phyloP scores from a whole-genome alignment of 202 grass and related monocot species.

The Miscanthus sacchariflorus region DNA sequence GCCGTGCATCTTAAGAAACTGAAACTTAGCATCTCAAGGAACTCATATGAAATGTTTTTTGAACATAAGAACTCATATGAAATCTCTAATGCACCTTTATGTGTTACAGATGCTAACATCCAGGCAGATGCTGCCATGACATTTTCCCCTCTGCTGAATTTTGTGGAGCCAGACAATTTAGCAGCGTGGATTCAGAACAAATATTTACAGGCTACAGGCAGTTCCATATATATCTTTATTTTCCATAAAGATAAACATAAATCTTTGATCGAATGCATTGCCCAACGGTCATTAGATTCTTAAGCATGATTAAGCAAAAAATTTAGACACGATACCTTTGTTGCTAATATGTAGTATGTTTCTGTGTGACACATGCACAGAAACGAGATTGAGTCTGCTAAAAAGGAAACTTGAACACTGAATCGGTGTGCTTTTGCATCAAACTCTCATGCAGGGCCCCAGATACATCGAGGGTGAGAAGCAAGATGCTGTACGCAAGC shows the following conservation, averaged over 20 bases:
- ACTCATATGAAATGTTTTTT: background rate
- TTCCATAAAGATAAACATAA: background rate
- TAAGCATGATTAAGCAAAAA: background rate
- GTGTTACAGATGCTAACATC: slow-evolving; percentile 37
- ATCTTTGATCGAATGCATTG: slow-evolving; percentile 1
- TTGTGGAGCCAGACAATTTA: background rate
- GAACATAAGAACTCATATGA: background rate
- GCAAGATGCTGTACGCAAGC: slow-evolving; percentile 97
- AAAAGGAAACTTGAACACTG: background rate
- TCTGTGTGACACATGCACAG: background rate
- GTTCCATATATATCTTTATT: slow-evolving; percentile 36
- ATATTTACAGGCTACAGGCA: background rate
- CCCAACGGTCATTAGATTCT: background rate
- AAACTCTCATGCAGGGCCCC: slow-evolving; percentile 56
- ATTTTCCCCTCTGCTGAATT: background rate
- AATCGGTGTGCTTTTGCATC: background rate
- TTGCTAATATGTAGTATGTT: background rate
- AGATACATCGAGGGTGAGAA: slow-evolving; percentile 69
- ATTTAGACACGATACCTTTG: background rate
- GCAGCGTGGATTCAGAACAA: slow-evolving; percentile 12
- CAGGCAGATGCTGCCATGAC: slow-evolving; percentile 24
- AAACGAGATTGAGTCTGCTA: background rate
- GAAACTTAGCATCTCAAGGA: background rate
- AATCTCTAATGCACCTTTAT: background rate
- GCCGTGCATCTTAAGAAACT: slow-evolving; percentile 1